Base-by-base conservation (phyloP, 331 rosid genomes). In the Saraca asoca region DNA sequence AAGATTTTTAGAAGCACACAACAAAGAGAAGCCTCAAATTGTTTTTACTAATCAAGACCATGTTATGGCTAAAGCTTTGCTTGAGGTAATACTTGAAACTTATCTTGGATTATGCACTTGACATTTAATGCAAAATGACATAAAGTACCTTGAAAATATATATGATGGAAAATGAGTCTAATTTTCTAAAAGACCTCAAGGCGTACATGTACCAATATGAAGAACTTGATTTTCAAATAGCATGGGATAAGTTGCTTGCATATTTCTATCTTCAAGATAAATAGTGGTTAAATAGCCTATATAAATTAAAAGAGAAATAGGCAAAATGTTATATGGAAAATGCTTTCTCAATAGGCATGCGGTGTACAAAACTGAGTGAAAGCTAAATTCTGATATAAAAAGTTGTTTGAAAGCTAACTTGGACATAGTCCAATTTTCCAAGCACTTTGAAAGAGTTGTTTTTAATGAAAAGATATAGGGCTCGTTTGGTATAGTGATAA, bases 381-480 rank as follows among this genome's bases (percentile, higher is more conserved):
- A 20, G 19, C n/a, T 64, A 16, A 31, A 14, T 15, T 7, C 6
- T 1, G 2, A 37, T n/a, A 34, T n/a, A 2, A 35, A 58, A 58
- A 7, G 5, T 34, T 17, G 7, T n/a, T 2, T 35, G 54, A 19
- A 14, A 6, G 44, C 16, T 12, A 2, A 49, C 0, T 34, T 38
- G 41, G 5, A 48, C 6, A 49, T 37, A 0, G 6, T 7, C 7
- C 7, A 49, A 2, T 56, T 69, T 48, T 57, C 45, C 24, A 13
- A 65, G 5, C 58, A 35, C 3, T 65, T 46, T 46, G 66, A 58
- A 5, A 69, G 51, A 7, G 35, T 19, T n/a, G 42, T n/a, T n/a
- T n/a, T n/a, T n/a, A n/a, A n/a, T n/a, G n/a, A n/a, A n/a, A n/a
- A n/a, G n/a, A n/a, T n/a, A n/a, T n/a, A n/a, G n/a, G n/a, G n/a